A percentile compares a stretch with the other conserved stretches of the same genome.
phyloP scores from a whole-genome alignment of 1,139 yeast genomes.

The Debaryomyces sp. region DNA sequence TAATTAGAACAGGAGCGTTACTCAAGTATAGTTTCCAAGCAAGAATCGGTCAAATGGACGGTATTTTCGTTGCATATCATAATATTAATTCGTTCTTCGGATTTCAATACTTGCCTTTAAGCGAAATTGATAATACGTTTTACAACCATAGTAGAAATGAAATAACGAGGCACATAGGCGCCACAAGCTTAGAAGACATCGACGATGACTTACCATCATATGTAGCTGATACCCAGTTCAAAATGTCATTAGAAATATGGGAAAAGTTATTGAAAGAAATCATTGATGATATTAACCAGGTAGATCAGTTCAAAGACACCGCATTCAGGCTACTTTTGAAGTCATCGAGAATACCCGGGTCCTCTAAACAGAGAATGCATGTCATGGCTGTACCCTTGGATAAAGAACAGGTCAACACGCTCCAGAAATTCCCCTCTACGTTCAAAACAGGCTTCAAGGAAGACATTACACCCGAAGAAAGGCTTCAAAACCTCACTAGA shows the following conservation, averaged over 20 bases:
- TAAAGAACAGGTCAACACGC: conserved; percentile 22
- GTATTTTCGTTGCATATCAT: conserved; percentile 90
- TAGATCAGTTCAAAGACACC: conserved; percentile 14
- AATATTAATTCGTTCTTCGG: conserved; percentile 83
- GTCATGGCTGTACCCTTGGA: conserved; percentile 39
- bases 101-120: conserved; percentile 81
- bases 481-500: conserved; percentile 19
- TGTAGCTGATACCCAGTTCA: conserved; percentile 76
- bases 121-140: conserved; percentile 61
- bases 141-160: conserved; percentile 23
- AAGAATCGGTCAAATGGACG: conserved; percentile 95
- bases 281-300: conserved; percentile 27
- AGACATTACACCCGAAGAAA: conserved; percentile 21
- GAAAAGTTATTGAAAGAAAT: conserved; percentile 49
- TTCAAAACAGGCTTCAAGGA: conserved; percentile 29
- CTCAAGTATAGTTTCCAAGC: conserved; percentile 90
- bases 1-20: conserved; percentile 70
- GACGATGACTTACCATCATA: conserved; percentile 41
- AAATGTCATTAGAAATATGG: conserved; percentile 61
- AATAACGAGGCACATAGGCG: conserved; percentile 31
- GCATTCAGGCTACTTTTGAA: conserved; percentile 36
- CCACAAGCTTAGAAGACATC: conserved; percentile 36
- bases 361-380: conserved; percentile 14
- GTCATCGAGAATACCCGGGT: conserved; percentile 13
- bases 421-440: conserved; percentile 28